Conservation (phyloP, 257 asterid genomes). For the Solanum ossicruentum region DNA sequence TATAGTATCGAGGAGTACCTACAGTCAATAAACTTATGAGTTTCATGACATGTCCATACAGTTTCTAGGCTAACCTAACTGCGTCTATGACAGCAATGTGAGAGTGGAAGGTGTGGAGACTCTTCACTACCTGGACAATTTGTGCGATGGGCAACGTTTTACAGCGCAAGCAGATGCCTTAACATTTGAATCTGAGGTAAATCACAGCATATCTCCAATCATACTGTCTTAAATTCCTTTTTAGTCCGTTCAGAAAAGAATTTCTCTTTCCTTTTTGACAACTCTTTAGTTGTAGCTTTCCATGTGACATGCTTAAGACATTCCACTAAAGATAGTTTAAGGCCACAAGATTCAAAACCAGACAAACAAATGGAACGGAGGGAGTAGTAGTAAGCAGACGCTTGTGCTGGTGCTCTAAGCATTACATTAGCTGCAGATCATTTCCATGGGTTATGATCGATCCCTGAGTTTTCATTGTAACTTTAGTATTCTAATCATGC, state of each 20-base stretch:
- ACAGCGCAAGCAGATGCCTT: constrained; percentile 92
- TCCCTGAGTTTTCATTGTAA: neutral
- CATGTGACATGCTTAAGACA: no score
- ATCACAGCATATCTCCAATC: neutral
- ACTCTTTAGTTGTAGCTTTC: no score
- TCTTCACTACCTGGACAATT: constrained; percentile 76
- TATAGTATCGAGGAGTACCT: neutral
- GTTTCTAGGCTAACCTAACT: neutral
- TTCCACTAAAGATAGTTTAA: no score
- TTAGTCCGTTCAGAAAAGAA: no score
- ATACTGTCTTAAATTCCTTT: neutral
- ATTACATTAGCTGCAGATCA: neutral
- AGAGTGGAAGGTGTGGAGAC: constrained; percentile 92
- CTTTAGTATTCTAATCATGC: no score
- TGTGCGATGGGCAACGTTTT: constrained; percentile 52
- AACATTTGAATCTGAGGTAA: constrained; percentile 88
- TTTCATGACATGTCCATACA: neutral
- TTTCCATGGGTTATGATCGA: neutral
- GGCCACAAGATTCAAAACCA: no score
- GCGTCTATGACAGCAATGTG: constrained; percentile 47
- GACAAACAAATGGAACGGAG: no score
- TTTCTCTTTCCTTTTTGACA: no score
- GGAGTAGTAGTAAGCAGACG: neutral
- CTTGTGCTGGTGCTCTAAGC: neutral
- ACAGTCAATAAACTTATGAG: neutral